Conservation (phyloP, 768 basidiomycete genomes). For the Agrocybe chaxingu region DNA sequence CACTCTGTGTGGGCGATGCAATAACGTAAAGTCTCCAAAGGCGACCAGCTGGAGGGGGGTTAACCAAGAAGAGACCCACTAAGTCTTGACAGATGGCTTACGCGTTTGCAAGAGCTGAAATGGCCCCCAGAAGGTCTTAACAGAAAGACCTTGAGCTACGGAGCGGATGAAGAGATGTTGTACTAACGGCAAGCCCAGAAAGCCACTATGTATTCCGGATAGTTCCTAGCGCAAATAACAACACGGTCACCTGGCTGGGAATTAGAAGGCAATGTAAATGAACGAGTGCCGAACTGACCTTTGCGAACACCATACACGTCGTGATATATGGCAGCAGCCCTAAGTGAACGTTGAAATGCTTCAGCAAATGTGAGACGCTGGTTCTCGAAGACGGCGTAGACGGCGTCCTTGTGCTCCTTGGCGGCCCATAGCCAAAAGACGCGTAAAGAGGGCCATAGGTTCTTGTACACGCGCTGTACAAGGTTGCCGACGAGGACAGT, state of each 20-base stretch:
- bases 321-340: slow-evolving; percentile 41
- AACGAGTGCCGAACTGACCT: slow-evolving; percentile 26
- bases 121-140: slow-evolving; percentile 56
- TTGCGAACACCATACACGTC: slow-evolving; percentile 48
- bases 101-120: slow-evolving; percentile 61
- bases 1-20: slow-evolving; percentile 54
- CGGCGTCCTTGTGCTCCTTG: slow-evolving; percentile 35
- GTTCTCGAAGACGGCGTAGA: slow-evolving; percentile 53
- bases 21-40: slow-evolving; percentile 45
- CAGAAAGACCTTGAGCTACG: slow-evolving; percentile 6
- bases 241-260: slow-evolving; percentile 45
- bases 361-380: slow-evolving; percentile 46
- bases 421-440: slow-evolving; percentile 50
- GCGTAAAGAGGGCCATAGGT: slow-evolving; percentile 49
- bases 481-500: slow-evolving; percentile 44
- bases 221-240: slow-evolving; percentile 62
- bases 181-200: slow-evolving; percentile 59
- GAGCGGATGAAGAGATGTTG: slow-evolving; percentile 16
- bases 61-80: slow-evolving; percentile 43
- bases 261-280: neutral
- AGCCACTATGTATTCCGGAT: slow-evolving; percentile 53
- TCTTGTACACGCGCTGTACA: slow-evolving; percentile 53
- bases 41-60: slow-evolving; percentile 31
- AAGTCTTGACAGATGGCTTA: slow-evolving; percentile 24
- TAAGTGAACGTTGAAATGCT: slow-evolving; percentile 39